These are phyloP conservation scores for Coemansia sp. DNA, from an alignment of 192 early-diverging fungal species.

Conservation along the genomic window DNA sequence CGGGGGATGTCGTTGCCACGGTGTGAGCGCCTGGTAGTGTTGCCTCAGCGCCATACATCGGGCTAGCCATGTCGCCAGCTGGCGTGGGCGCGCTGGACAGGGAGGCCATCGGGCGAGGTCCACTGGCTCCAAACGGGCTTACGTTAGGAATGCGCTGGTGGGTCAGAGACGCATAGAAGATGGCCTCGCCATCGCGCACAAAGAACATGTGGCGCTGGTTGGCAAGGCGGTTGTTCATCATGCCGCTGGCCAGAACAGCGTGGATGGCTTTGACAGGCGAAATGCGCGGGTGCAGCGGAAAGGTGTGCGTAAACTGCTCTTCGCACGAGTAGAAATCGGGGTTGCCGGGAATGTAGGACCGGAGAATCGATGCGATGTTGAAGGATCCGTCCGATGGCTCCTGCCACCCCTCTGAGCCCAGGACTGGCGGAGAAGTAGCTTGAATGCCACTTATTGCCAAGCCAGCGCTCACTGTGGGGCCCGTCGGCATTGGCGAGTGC, in stretches of 20 bases:
- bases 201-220: constrained; percentile 51
- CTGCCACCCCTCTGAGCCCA: neutral
- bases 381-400: constrained; percentile 7
- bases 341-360: constrained; percentile 31
- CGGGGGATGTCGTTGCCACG: constrained; percentile 41
- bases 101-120: constrained; percentile 1
- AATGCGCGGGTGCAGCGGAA: constrained; percentile 46
- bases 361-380: constrained; percentile 42
- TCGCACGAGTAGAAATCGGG: constrained; percentile 36
- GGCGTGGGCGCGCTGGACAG: constrained; percentile 14
- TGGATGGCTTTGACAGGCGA: constrained; percentile 21
- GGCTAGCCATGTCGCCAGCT: constrained; percentile 8
- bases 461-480: neutral
- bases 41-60: constrained; percentile 9
- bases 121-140: constrained; percentile 24
- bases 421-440: neutral
- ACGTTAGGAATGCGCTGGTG: constrained; percentile 30
- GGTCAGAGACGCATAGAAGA: constrained; percentile 40
- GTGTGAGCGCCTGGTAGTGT: constrained; percentile 30
- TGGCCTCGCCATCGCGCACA: constrained; percentile 43
- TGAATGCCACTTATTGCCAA: neutral
- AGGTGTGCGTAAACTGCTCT: constrained; percentile 33
- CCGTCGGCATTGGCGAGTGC: neutral
- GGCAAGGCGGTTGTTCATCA: constrained; percentile 45
- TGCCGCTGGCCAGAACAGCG: constrained; percentile 38